Percentiles rank a stretch among this genome's conserved stretches.
These are phyloP conservation scores for Vitis rotundifolia DNA, from an alignment of 164 flowering plant species.

Conservation along the genomic window DNA sequence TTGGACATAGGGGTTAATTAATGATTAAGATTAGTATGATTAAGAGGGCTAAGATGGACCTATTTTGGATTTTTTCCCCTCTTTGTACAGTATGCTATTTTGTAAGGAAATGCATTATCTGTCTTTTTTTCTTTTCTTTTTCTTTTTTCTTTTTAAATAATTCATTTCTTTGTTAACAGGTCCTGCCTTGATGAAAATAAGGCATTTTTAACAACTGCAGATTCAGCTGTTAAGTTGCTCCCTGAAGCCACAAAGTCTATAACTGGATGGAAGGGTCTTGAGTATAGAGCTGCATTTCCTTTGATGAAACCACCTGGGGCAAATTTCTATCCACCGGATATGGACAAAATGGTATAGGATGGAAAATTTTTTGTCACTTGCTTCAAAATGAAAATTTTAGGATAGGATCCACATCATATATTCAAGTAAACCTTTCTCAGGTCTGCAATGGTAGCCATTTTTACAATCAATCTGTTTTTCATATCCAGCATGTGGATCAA, in stretches of 20 bases:
- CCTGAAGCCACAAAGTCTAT: slow-evolving; percentile 60
- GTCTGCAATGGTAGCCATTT: neutral
- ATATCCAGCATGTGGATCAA: neutral
- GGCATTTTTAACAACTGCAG: slow-evolving; percentile 91
- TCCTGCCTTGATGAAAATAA: slow-evolving; percentile 87
- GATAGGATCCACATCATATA: neutral
- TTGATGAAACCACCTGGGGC: slow-evolving; percentile 80
- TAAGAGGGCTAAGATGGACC: too few species aligned
- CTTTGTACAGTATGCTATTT: too few species aligned
- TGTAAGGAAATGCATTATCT: too few species aligned
- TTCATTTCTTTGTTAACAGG: slow-evolving; percentile 42
- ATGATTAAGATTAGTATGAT: too few species aligned
- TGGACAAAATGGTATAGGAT: slow-evolving; percentile 80
- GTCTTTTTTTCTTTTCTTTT: too few species aligned
- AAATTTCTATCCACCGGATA: slow-evolving; percentile 91
- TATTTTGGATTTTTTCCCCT: too few species aligned
- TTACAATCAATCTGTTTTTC: neutral
- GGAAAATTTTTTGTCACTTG: neutral
- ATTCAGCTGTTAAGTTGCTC: slow-evolving; percentile 77
- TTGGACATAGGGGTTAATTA: too few species aligned
- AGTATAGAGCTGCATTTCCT: slow-evolving; percentile 87
- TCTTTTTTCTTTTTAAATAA: neutral
- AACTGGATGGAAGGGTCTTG: slow-evolving; percentile 89
- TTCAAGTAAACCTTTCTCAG: neutral
- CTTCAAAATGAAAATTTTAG: neutral